A percentile compares a stretch with the other conserved stretches of the same genome.
Evolutionary conservation across 116 monocot species (phyloP).

Genomic region (Dioscorea cayenensis): DNA sequence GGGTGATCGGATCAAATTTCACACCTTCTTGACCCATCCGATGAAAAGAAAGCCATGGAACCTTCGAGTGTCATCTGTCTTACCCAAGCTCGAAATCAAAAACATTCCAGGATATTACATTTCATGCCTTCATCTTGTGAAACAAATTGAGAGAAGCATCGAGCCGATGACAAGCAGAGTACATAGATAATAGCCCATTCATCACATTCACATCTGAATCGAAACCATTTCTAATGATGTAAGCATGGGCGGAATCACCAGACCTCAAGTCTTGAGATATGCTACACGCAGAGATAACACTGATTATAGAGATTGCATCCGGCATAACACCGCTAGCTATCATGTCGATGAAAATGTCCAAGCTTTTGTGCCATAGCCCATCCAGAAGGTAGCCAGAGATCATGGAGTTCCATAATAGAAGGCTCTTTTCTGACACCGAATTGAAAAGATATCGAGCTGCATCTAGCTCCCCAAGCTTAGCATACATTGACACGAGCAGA

Average conservation of each 20-base stretch:
- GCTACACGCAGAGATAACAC: conserved; percentile 35
- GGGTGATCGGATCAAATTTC: conserved; percentile 46
- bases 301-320: conserved; percentile 44
- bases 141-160: conserved; percentile 31
- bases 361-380: conserved; percentile 13
- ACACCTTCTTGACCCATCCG: conserved; percentile 27
- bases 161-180: conserved; percentile 30
- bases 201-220: conserved; percentile 25
- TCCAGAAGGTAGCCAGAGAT: conserved; percentile 48
- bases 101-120: conserved; percentile 59
- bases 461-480: conserved; percentile 39
- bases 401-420: conserved; percentile 59
- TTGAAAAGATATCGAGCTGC: conserved; percentile 32
- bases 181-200: conserved; percentile 51
- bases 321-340: conserved; percentile 24
- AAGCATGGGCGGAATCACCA: conserved; percentile 52
- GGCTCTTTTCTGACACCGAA: conserved; percentile 23
- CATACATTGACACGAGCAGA: conserved; percentile 58
- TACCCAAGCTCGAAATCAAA: conserved; percentile 40
- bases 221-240: conserved; percentile 35
- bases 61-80: conserved; percentile 14
- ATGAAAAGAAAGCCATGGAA: conserved; percentile 21
- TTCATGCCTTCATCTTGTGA: conserved; percentile 20
- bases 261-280: conserved; percentile 12
- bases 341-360: conserved; percentile 37